Conservation (phyloP, 2,329 filamentous ascomycete species). For the Aspergillus thermomutatus region DNA sequence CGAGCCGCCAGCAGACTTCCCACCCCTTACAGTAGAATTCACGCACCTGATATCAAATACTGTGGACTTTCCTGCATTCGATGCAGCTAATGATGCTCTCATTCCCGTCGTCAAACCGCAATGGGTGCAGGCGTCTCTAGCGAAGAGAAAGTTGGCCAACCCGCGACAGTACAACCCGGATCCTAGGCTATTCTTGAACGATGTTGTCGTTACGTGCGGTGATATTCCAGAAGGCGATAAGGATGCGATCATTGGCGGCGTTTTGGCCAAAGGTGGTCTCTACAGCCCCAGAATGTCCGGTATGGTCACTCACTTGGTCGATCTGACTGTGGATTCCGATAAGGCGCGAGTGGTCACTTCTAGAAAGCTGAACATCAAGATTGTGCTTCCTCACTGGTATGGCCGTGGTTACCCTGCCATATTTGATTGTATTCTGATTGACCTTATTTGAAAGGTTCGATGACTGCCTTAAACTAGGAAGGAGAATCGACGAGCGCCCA, state of each 20-base stretch:
- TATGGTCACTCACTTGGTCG: constrained; percentile 83
- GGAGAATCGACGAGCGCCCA: constrained; percentile 82
- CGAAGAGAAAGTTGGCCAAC: constrained; percentile 67
- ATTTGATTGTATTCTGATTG: constrained; percentile 16
- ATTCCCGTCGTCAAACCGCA: constrained; percentile 77
- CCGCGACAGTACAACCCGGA: constrained; percentile 87
- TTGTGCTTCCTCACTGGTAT: constrained; percentile 91
- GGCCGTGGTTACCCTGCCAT: background rate
- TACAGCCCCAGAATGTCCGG: constrained; percentile 69
- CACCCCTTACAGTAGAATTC: constrained; percentile 43
- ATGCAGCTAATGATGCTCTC: constrained; percentile 68
- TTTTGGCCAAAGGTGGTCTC: constrained; percentile 82
- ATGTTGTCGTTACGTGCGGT: constrained; percentile 76
- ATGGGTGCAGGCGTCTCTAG: constrained; percentile 73
- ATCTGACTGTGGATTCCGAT: constrained; percentile 69
- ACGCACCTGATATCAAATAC: constrained; percentile 71
- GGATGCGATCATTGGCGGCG: constrained; percentile 86
- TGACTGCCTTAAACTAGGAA: constrained; percentile 89
- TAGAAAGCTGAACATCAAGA: constrained; percentile 69
- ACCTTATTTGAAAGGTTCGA: constrained; percentile 67
- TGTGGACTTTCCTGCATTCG: constrained; percentile 88
- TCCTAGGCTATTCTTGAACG: constrained; percentile 82
- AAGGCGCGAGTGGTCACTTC: constrained; percentile 57
- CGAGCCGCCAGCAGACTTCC: constrained; percentile 33
- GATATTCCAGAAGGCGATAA: constrained; percentile 83